Evolutionary conservation across 257 asterid species (phyloP).

Genomic region (Gentiana straminea): DNA sequence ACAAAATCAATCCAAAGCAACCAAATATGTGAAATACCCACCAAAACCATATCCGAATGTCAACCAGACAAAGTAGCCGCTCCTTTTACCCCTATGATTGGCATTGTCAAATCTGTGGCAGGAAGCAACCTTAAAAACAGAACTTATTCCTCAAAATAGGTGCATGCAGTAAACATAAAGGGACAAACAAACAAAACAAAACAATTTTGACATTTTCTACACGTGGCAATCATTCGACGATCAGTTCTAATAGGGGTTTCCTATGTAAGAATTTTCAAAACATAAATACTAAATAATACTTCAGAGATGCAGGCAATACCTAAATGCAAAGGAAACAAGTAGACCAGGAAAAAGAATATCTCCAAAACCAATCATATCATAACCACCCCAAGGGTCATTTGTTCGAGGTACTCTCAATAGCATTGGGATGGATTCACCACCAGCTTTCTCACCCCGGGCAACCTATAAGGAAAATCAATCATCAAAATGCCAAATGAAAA

Average conservation of each 20-base stretch:
- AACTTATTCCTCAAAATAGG: too few relatives aligned
- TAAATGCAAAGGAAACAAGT: slow-evolving; percentile 67
- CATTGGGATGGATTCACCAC: slow-evolving; percentile 99
- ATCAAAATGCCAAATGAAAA: not conserved
- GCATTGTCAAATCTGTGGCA: slow-evolving; percentile 84
- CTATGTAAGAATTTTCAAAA: too few relatives aligned
- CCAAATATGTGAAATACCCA: slow-evolving; percentile 25
- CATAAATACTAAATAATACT: too few relatives aligned
- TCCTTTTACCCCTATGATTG: slow-evolving; percentile 42
- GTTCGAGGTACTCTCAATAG: slow-evolving; percentile 86
- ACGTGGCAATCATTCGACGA: too few relatives aligned
- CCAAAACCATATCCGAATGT: slow-evolving; percentile 81
- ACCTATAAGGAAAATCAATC: slow-evolving; percentile 34
- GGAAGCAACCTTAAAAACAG: not conserved
- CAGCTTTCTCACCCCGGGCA: slow-evolving; percentile 78
- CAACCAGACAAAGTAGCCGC: slow-evolving; percentile 88
- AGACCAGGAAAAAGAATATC: slow-evolving; percentile 92
- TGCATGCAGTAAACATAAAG: too few relatives aligned
- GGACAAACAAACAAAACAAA: too few relatives aligned
- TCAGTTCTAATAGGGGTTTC: too few relatives aligned
- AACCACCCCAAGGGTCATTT: slow-evolving; percentile 88
- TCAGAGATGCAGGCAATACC: slow-evolving; percentile 33
- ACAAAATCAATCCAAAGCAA: not conserved
- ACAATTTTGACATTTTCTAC: too few relatives aligned
- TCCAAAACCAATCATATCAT: slow-evolving; percentile 96